These are phyloP conservation scores for Cyclospora cayetanensis DNA, from an alignment of 169 alveolate species.

Conservation along the genomic window DNA sequence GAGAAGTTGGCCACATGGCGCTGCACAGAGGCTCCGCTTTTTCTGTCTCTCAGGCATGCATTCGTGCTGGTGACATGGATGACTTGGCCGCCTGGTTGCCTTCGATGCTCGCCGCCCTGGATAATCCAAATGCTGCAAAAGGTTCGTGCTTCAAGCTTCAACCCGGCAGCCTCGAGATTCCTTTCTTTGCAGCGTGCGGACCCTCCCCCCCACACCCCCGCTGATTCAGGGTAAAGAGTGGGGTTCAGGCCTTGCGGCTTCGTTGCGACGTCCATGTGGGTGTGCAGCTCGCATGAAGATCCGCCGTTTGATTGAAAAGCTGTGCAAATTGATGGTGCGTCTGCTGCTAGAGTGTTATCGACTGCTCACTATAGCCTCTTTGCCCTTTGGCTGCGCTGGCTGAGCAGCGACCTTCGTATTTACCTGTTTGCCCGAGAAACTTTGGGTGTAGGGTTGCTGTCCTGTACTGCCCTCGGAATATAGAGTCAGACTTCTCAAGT, in stretches of 20 bases:
- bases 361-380: too few species aligned
- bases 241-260: neutral
- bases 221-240: neutral
- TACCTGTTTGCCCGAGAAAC: neutral
- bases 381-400: too few species aligned
- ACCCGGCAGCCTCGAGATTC: neutral
- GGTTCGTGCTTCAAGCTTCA: neutral
- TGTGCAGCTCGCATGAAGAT: slow-evolving; percentile 52
- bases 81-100: neutral
- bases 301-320: slow-evolving; percentile 56
- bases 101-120: neutral
- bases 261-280: neutral
- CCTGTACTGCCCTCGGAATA: neutral
- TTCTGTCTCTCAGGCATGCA: neutral
- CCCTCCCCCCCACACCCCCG: neutral
- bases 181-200: neutral
- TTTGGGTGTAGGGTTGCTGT: neutral
- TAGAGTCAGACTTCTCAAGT: neutral
- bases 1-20: too few species aligned
- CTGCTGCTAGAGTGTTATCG: too few species aligned
- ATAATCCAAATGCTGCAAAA: neutral
- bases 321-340: slow-evolving; percentile 26
- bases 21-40: too few species aligned
- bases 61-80: slow-evolving; percentile 28
- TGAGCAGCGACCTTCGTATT: neutral